A percentile compares a stretch with the other conserved stretches of the same genome.
phyloP scores from a whole-genome alignment of 257 asterid species.

The Nicotiana attenuata region DNA sequence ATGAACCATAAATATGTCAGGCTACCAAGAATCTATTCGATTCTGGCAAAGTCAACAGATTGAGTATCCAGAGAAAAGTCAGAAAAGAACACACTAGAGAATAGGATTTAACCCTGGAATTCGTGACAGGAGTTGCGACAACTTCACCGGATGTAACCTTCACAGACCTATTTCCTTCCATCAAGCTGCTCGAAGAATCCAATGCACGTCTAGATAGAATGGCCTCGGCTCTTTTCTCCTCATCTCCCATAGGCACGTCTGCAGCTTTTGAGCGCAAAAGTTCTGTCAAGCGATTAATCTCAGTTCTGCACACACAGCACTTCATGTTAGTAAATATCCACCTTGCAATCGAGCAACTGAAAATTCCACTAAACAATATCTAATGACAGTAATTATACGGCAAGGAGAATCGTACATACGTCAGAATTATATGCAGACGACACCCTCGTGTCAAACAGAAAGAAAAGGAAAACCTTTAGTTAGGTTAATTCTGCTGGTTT shows the following conservation, averaged over 20 bases:
- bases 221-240: constrained; percentile 22
- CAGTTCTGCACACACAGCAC: constrained; percentile 51
- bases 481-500: neutral
- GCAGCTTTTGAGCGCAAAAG: constrained; percentile 65
- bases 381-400: too few species aligned
- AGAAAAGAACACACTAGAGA: neutral
- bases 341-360: neutral
- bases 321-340: neutral
- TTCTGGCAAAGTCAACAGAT: neutral
- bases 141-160: constrained; percentile 31
- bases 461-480: neutral
- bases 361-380: neutral
- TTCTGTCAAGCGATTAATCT: constrained; percentile 61
- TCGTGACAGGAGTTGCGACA: constrained; percentile 30
- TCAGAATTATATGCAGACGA: neutral
- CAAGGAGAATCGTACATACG: neutral
- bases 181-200: constrained; percentile 25
- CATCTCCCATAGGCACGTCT: constrained; percentile 30
- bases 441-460: neutral
- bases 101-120: constrained; percentile 36
- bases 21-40: neutral
- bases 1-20: constrained; percentile 19
- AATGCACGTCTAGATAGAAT: constrained; percentile 21
- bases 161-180: constrained; percentile 29
- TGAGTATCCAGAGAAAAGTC: neutral